A percentile compares a stretch with the other conserved stretches of the same genome.
Evolutionary conservation across 495 filamentous ascomycete genomes (phyloP).

Genomic region (Talaromyces nanjingensis): DNA sequence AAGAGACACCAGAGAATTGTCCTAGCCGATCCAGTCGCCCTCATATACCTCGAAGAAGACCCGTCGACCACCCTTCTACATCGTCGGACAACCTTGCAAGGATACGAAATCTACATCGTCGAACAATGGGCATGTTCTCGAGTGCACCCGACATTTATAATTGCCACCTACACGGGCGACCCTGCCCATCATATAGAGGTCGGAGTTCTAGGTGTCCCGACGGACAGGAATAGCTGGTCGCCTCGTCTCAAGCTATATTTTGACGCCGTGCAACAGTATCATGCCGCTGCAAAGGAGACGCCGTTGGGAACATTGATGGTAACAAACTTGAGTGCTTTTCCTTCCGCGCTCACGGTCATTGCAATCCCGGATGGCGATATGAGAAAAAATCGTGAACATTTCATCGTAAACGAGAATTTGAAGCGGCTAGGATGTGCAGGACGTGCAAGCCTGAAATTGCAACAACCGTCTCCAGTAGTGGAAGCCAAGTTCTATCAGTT

Average conservation of each 20-base stretch:
- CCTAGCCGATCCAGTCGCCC: slow-evolving; percentile 67
- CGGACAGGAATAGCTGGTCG: slow-evolving; percentile 76
- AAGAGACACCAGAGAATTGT: slow-evolving; percentile 47
- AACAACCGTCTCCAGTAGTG: slow-evolving; percentile 67
- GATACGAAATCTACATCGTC: slow-evolving; percentile 91
- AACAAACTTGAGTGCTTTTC: slow-evolving; percentile 86
- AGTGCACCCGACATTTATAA: slow-evolving; percentile 81
- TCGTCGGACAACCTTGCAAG: slow-evolving; percentile 58
- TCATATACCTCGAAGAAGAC: slow-evolving; percentile 87
- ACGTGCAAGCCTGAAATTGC: slow-evolving; percentile 73
- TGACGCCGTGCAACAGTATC: slow-evolving; percentile 72
- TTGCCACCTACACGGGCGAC: slow-evolving; percentile 91
- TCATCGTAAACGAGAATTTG: slow-evolving; percentile 91
- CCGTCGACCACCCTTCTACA: slow-evolving; percentile 67
- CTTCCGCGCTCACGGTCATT: slow-evolving; percentile 82
- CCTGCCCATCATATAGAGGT: slow-evolving; percentile 67
- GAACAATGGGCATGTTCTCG: slow-evolving; percentile 98
- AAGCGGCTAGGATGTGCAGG: slow-evolving; percentile 91
- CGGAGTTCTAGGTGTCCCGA: slow-evolving; percentile 77
- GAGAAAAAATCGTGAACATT: slow-evolving; percentile 69
- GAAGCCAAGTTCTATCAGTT: slow-evolving; percentile 88
- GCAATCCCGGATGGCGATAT: slow-evolving; percentile 82
- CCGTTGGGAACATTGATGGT: slow-evolving; percentile 81
- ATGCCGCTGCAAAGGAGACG: slow-evolving; percentile 78
- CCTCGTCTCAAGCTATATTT: slow-evolving; percentile 74